Evolutionary conservation across 2,329 filamentous ascomycete species (phyloP).

Genomic region (Fusarium buxicola): DNA sequence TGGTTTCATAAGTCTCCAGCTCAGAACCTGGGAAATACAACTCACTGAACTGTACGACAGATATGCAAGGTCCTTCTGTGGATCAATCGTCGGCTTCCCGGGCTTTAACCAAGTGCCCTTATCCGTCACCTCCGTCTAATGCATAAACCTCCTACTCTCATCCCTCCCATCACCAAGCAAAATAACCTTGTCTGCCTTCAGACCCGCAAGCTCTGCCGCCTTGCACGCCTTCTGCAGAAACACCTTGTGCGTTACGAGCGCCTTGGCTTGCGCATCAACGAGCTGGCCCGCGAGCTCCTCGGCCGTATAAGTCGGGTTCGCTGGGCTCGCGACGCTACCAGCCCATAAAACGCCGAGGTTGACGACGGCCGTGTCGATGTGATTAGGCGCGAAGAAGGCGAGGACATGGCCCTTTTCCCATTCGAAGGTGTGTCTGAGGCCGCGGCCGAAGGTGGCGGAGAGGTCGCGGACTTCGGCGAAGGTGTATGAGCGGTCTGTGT

Average conservation of each 20-base stretch:
- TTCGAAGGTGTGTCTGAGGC: slow-evolving; percentile 77
- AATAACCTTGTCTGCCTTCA: slow-evolving; percentile 78
- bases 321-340: slow-evolving; percentile 83
- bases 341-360: slow-evolving; percentile 87
- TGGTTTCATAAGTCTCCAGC: slow-evolving; percentile 19
- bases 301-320: slow-evolving; percentile 87
- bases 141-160: slow-evolving; percentile 68
- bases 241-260: slow-evolving; percentile 77
- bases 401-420: slow-evolving; percentile 89
- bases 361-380: slow-evolving; percentile 81
- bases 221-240: slow-evolving; percentile 73
- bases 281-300: slow-evolving; percentile 89
- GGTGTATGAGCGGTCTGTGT: slow-evolving; percentile 76
- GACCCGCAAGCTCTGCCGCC: slow-evolving; percentile 76
- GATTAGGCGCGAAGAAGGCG: slow-evolving; percentile 85
- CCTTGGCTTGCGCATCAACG: slow-evolving; percentile 79
- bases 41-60: slow-evolving; percentile 81
- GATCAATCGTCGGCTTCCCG: slow-evolving; percentile 68
- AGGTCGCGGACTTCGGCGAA: slow-evolving; percentile 73
- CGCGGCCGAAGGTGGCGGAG: slow-evolving; percentile 82
- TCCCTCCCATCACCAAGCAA: slow-evolving; percentile 79
- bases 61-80: slow-evolving; percentile 81
- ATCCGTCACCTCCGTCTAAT: slow-evolving; percentile 77
- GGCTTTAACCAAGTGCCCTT: slow-evolving; percentile 66
- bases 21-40: background rate